Base-by-base conservation (phyloP, 805 yeast genomes). In the Saturnispora dispora region DNA sequence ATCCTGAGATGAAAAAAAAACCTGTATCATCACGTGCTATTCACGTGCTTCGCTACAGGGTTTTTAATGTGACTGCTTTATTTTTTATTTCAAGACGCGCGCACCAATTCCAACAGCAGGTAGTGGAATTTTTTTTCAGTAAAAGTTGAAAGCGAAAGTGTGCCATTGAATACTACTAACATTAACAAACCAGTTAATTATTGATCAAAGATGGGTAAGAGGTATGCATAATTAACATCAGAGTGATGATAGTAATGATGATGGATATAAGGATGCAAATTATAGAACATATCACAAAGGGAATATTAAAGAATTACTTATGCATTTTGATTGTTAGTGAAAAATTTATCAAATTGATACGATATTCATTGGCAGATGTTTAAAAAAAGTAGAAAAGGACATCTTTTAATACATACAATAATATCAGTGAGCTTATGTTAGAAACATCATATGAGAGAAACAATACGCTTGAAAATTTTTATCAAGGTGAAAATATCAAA, bases 131-230 rank as follows among this genome's bases (percentile, higher is more conserved):
- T 47, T 47, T 47, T 39, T 20, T 28, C 30, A 27, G 28, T 30
- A 35, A 32, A 25, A 40, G 44, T 40, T 40, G 35, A 30, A 25
- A 13, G 23, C 28, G 37, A 10, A 37, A 47, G 17, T 27, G 20
- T 28, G 39, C 9, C 39, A 17, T 28, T 18, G 22, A 47, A 15
- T 28, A 11, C 27, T 39, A 9, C 22, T n/a, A 30, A n/a, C 40
- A 32, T 39, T 25, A 20, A 43, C 37, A 27, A 28, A 49, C 27
- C 39, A 44, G 48, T 45, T 35, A 37, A 51, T 53, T 50, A 52
- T 53, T 63, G 59, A 60, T 59, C 58, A 64, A 72, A 70, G 64
- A 73, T 73, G 77, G 77, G 77, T 73, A 73, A 73, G 71, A 72
- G 75, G 76, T 72, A 71, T 63, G 75, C 63, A 51, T 45, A 28